A percentile compares a stretch with the other conserved stretches of the same genome.
phyloP scores from a whole-genome alignment of 2,329 filamentous ascomycete species.

The Pseudophaeomoniella oleicola region DNA sequence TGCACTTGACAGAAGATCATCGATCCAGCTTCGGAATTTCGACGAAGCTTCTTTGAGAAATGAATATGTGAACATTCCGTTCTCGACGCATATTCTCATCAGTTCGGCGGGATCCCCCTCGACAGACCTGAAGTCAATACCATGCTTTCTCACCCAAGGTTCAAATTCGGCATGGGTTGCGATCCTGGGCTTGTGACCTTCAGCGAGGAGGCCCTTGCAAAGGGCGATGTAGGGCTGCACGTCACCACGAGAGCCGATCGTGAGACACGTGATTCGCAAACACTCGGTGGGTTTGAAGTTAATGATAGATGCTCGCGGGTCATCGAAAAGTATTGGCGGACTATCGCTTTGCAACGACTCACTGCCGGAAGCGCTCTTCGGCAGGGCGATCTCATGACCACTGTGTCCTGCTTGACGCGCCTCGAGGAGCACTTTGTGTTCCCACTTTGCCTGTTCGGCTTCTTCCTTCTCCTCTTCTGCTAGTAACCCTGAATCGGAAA shows the following conservation, averaged over 20 bases:
- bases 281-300: conserved; percentile 77
- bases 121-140: conserved; percentile 80
- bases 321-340: conserved; percentile 75
- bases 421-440: conserved; percentile 66
- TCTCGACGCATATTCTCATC: conserved; percentile 91
- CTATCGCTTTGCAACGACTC: conserved; percentile 17
- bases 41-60: conserved; percentile 78
- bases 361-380: conserved; percentile 10
- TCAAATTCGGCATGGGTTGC: conserved; percentile 87
- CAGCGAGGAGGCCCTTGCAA: conserved; percentile 75
- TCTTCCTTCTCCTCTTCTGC: conserved; percentile 54
- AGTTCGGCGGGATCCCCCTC: conserved; percentile 86
- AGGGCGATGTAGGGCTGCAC: conserved; percentile 96
- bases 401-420: conserved; percentile 41
- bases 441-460: conserved; percentile 61
- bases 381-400: conserved; percentile 21
- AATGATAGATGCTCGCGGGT: conserved; percentile 71
- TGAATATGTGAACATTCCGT: conserved; percentile 89
- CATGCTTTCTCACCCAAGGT: conserved; percentile 78
- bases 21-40: conserved; percentile 90
- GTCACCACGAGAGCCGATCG: conserved; percentile 88
- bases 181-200: conserved; percentile 76
- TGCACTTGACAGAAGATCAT: conserved; percentile 68
- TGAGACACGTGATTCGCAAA: conserved; percentile 78
- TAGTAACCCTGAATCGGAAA: conserved; percentile 55